phyloP scores from a whole-genome alignment of 2,329 filamentous ascomycete genomes.

The Sporothrix mexicana region DNA sequence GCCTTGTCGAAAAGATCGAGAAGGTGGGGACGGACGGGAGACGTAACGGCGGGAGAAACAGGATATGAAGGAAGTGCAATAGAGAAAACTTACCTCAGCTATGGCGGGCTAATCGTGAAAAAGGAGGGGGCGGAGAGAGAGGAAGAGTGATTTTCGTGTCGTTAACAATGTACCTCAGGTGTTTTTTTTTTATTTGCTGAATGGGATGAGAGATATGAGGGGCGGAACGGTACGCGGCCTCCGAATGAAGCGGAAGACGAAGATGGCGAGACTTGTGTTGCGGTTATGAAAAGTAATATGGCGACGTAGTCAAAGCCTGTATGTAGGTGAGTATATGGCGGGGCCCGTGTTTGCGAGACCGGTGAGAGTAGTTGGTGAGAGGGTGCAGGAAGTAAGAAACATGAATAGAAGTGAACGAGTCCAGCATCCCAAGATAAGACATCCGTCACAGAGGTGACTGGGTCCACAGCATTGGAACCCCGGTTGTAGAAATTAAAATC shows the following conservation, averaged over 20 bases:
- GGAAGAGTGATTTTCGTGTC: background rate
- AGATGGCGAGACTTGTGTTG: constrained; percentile 5
- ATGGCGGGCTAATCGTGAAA: constrained; percentile 18
- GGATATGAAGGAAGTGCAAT: background rate
- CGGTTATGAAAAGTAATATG: background rate
- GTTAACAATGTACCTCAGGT: background rate
- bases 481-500: constrained; percentile 14
- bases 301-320: constrained; percentile 1
- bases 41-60: constrained; percentile 15
- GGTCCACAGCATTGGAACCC: background rate
- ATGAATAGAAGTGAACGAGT: background rate
- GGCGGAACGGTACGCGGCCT: background rate
- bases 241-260: background rate
- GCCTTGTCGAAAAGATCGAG: constrained; percentile 7
- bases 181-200: background rate
- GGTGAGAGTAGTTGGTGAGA: background rate
- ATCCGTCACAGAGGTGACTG: background rate
- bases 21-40: constrained; percentile 22
- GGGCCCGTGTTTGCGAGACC: background rate
- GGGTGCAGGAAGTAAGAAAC: background rate
- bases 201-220: background rate
- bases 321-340: constrained; percentile 7
- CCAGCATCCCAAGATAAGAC: constrained; percentile 12
- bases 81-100: constrained; percentile 23
- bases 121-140: background rate